A percentile compares a stretch with the other conserved stretches of the same genome.
These are phyloP conservation scores for Handroanthus guayacan DNA, from an alignment of 257 asterid genomes.

Conservation along the genomic window DNA sequence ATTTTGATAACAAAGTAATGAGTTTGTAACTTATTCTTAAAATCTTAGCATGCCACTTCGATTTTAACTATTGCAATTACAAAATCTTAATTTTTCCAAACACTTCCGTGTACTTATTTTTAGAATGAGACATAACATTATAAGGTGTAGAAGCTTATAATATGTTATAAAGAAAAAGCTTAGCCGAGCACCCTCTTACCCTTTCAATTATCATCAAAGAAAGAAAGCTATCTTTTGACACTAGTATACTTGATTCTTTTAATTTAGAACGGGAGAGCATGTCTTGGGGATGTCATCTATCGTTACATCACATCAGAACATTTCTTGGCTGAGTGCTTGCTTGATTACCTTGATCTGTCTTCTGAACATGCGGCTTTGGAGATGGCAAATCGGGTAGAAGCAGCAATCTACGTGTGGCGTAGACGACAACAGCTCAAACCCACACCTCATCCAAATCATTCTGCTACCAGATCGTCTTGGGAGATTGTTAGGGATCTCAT, in stretches of 20 bases:
- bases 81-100: too few species aligned
- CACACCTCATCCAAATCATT: slow-evolving; percentile 56
- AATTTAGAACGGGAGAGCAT: slow-evolving; percentile 78
- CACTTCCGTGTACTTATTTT: too few species aligned
- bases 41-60: too few species aligned
- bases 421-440: slow-evolving; percentile 62
- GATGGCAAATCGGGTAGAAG: slow-evolving; percentile 90
- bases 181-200: too few species aligned
- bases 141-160: too few species aligned
- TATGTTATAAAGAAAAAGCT: too few species aligned
- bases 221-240: slow-evolving; percentile 3
- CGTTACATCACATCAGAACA: slow-evolving; percentile 86
- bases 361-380: slow-evolving; percentile 88
- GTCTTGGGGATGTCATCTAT: slow-evolving; percentile 88
- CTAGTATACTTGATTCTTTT: background rate
- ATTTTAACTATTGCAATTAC: too few species aligned
- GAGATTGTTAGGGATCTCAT: slow-evolving; percentile 79
- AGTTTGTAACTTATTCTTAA: too few species aligned
- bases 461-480: slow-evolving; percentile 86
- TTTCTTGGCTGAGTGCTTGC: slow-evolving; percentile 87
- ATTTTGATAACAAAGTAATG: too few species aligned
- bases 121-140: too few species aligned
- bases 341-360: slow-evolving; percentile 86
- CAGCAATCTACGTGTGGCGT: slow-evolving; percentile 80
- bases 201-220: background rate